These are phyloP conservation scores for Debaryomyces tyrocola DNA, from an alignment of 805 yeast species.

Conservation along the genomic window DNA sequence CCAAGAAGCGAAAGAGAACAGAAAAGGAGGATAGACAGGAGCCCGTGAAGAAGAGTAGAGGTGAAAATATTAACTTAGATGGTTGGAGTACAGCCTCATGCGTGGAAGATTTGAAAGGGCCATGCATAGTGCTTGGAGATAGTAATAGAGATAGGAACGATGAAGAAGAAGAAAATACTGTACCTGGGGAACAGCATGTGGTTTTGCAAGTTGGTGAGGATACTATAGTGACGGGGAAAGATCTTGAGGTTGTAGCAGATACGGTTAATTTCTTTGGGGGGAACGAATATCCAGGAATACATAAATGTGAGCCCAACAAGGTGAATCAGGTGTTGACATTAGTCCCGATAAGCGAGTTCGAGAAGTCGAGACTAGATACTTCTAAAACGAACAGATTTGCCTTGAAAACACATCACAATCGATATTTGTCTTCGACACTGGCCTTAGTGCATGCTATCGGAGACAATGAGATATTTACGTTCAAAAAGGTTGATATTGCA, in stretches of 20 bases:
- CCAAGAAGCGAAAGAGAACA: constrained; percentile 7
- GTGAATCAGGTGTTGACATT: constrained; percentile 5
- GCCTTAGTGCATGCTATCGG: constrained; percentile 2
- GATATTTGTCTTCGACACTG: constrained; percentile 3
- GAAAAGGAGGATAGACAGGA: background rate
- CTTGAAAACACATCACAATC: constrained; percentile 1
- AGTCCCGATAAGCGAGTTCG: constrained; percentile 3
- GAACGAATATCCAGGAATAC: background rate
- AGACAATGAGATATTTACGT: constrained; percentile 2
- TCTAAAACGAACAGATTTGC: background rate
- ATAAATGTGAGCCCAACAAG: constrained; percentile 3
- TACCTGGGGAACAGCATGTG: background rate
- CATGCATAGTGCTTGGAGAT: constrained; percentile 6
- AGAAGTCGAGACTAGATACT: constrained; percentile 1
- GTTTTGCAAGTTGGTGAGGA: background rate
- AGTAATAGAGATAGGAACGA: background rate
- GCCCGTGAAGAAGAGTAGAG: background rate
- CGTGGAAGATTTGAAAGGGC: constrained; percentile 10
- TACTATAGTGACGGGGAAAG: background rate
- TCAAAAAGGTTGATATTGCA: background rate
- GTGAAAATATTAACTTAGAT: background rate
- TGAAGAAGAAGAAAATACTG: background rate
- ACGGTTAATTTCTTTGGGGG: background rate
- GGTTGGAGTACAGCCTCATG: constrained; percentile 9
- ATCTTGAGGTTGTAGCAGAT: background rate